Base-by-base conservation (phyloP, 2,329 filamentous ascomycete genomes). In the Colletotrichum nymphaeae region DNA sequence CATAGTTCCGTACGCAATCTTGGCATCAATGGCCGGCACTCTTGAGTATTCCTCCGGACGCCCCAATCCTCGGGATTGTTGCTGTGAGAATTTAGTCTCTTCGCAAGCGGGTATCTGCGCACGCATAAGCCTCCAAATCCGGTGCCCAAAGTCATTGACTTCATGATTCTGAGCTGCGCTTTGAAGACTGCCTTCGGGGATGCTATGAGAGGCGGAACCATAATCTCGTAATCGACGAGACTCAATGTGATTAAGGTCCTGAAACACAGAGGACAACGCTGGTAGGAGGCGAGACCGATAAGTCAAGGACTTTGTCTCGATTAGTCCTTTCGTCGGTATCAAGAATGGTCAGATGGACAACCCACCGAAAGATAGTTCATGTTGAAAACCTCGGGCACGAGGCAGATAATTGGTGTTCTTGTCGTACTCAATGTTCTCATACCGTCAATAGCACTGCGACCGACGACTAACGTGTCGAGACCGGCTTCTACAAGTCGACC, bases 361-460 rank as follows among this genome's bases (percentile, higher is more conserved):
- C 81, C 42, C 76, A 83, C 83, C 75, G 79, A 79, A 14, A 84
- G 76, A 76, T 83, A 83, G 19, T 77, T 75, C 30, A 81, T 76
- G 63, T 83, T 75, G 32, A 85, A 84, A 19, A 84, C 81, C 19
- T 81, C 81, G 0, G 83, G 83, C 4, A 78, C 78, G 6, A 84
- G 58, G 3, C 68, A 70, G 2, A 74, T 74, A 11, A 85, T 77
- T 14, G 74, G 73, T 4, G 75, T 55, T 19, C 73, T 55, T 12
- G 57, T 76, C n/a, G 69, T 70, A 2, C 76, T 68, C 6, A 69
- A 22, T 1, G 79, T 65, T 57, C 67, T 73, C 6, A 82, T 71
- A 1, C 76, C 26, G 14, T 7, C 11, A 11, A 64, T 26, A n/a
- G 58, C 12, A 19, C 30, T 32, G 7, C 14, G 28, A 4, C 32